phyloP scores from a whole-genome alignment of 768 basidiomycete genomes.

The Tulasnella sp. region DNA sequence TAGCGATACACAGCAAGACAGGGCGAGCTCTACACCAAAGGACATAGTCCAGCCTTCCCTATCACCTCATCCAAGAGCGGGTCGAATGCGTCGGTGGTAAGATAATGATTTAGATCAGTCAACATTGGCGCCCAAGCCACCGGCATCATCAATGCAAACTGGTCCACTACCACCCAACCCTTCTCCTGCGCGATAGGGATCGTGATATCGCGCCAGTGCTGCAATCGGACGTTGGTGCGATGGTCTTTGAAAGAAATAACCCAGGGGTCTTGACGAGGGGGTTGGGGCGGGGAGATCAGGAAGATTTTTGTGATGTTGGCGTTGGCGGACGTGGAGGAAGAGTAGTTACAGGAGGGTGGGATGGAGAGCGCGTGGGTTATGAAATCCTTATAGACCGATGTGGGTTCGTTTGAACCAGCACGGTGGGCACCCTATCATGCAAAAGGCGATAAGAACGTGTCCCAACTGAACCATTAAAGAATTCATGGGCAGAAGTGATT shows the following conservation, averaged over 20 bases:
- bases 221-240: conserved; percentile 1
- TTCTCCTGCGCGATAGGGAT: not conserved
- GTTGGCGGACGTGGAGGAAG: not conserved
- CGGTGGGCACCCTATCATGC: no score
- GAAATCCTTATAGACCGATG: not conserved
- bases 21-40: no score
- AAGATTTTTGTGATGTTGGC: not conserved
- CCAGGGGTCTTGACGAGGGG: not conserved
- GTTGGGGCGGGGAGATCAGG: not conserved
- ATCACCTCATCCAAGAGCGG: conserved; percentile 6
- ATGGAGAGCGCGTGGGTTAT: not conserved
- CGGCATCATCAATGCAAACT: not conserved
- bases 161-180: conserved; percentile 4
- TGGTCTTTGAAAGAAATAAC: not conserved
- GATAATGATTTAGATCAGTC: not conserved
- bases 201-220: not conserved
- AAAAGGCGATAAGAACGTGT: no score
- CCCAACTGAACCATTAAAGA: not conserved
- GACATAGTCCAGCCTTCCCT: not conserved
- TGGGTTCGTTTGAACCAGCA: no score
- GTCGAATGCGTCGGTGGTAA: not conserved
- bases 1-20: no score
- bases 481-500: no score
- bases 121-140: not conserved
- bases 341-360: not conserved